These are phyloP conservation scores for Eragrostis tef DNA, from an alignment of 202 grass and related monocot genomes.

Conservation along the genomic window DNA sequence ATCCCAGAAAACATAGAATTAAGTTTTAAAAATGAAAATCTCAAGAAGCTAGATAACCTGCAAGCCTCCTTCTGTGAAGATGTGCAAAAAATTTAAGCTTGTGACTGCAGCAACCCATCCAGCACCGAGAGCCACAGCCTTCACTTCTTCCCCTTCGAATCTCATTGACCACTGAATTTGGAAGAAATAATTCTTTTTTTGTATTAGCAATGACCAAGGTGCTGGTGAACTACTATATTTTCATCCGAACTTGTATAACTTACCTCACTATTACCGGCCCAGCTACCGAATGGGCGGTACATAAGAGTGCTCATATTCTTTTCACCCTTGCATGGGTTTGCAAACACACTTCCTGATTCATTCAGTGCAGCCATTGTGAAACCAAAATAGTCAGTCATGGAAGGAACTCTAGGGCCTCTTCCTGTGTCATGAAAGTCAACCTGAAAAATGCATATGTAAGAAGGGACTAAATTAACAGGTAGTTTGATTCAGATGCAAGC, in stretches of 20 bases:
- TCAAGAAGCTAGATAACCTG: slow-evolving; percentile 57
- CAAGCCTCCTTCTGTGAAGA: slow-evolving; percentile 86
- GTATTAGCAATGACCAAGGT: slow-evolving; percentile 17
- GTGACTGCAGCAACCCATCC: slow-evolving; percentile 90
- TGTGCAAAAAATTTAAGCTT: slow-evolving; percentile 75
- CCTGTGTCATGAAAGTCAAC: slow-evolving; percentile 98
- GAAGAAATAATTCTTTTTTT: slow-evolving; percentile 31
- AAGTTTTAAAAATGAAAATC: not conserved
- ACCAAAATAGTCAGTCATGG: slow-evolving; percentile 97
- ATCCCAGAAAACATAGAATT: slow-evolving; percentile 9
- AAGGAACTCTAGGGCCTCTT: slow-evolving; percentile 93
- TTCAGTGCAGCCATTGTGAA: slow-evolving; percentile 93
- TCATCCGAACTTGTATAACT: slow-evolving; percentile 1
- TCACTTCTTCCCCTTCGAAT: slow-evolving; percentile 93
- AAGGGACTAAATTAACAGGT: slow-evolving; percentile 15
- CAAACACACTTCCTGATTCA: slow-evolving; percentile 87
- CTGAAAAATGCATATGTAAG: slow-evolving; percentile 47
- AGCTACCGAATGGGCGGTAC: slow-evolving; percentile 92
- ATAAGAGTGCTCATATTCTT: slow-evolving; percentile 99
- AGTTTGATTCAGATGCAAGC: slow-evolving; percentile 17
- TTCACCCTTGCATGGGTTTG: slow-evolving; percentile 89
- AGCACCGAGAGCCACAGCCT: slow-evolving; percentile 75
- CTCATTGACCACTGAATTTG: slow-evolving; percentile 94
- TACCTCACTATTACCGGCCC: slow-evolving; percentile 98
- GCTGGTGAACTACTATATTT: not conserved